Conservation (phyloP, 164 flowering plant species). For the Buxus sempervirens region DNA sequence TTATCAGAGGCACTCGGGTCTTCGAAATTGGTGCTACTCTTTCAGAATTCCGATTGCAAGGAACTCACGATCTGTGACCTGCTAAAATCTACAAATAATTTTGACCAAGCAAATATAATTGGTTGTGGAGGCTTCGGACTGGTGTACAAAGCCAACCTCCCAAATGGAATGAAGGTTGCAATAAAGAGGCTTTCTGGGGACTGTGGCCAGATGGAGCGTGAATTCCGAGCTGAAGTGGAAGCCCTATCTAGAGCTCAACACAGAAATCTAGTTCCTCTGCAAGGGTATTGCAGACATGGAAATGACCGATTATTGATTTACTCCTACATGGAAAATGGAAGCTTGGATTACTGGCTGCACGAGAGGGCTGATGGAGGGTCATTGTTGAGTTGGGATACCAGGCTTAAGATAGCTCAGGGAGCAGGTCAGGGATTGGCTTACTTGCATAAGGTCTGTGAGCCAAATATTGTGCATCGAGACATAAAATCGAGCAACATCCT, state of each 20-base stretch:
- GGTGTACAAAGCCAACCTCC: conserved; percentile 65
- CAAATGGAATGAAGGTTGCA: conserved; percentile 64
- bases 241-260: conserved; percentile 84
- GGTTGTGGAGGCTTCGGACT: conserved; percentile 90
- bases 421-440: conserved; percentile 75
- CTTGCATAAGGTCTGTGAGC: conserved; percentile 67
- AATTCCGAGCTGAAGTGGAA: conserved; percentile 79
- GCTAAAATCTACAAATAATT: conserved; percentile 60
- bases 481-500: conserved; percentile 83
- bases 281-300: conserved; percentile 71
- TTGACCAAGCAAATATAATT: conserved; percentile 75
- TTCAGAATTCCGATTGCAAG: conserved; percentile 51
- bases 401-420: conserved; percentile 71
- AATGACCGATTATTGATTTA: conserved; percentile 65
- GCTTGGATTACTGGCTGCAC: conserved; percentile 90
- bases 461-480: conserved; percentile 72
- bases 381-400: conserved; percentile 46
- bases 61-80: conserved; percentile 61
- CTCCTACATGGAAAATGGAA: conserved; percentile 85
- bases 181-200: conserved; percentile 82
- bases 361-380: conserved; percentile 56
- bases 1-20: conserved; percentile 39
- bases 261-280: conserved; percentile 77
- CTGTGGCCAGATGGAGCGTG: conserved; percentile 84
- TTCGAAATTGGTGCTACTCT: conserved; percentile 53